Conservation (phyloP, 2,329 filamentous ascomycete species). For the Fusarium floridanum region DNA sequence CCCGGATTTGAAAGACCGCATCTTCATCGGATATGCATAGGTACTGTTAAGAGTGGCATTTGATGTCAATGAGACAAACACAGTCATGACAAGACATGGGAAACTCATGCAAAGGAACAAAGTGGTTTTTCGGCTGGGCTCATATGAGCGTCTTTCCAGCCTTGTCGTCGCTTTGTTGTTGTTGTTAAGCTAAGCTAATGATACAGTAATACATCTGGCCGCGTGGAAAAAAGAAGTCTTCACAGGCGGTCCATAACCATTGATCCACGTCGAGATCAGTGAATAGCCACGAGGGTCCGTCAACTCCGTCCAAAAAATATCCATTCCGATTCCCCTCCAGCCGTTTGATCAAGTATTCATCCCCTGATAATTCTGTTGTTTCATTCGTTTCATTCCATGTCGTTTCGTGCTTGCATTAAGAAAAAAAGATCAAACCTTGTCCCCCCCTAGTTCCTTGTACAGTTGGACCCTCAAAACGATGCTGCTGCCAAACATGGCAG, state of each 20-base stretch:
- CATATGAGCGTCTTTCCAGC: conserved; percentile 20
- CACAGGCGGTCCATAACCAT: conserved; percentile 32
- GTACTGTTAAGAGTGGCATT: neutral
- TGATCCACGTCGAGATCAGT: conserved; percentile 43
- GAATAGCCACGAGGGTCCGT: conserved; percentile 45
- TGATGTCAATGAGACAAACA: neutral
- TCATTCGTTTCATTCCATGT: conserved; percentile 47
- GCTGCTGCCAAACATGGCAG: conserved; percentile 41
- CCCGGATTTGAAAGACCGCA: neutral
- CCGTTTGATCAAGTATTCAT: conserved; percentile 13
- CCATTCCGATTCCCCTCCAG: conserved; percentile 14
- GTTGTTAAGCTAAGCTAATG: conserved; percentile 35
- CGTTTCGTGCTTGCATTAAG: conserved; percentile 39
- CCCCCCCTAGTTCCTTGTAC: conserved; percentile 35
- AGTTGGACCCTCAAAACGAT: conserved; percentile 33
- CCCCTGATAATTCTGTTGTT: conserved; percentile 32
- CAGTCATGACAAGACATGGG: neutral
- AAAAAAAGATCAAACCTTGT: conserved; percentile 26
- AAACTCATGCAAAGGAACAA: neutral
- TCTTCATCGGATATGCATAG: neutral
- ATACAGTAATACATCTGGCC: conserved; percentile 51
- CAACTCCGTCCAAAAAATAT: conserved; percentile 37
- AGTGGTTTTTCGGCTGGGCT: conserved; percentile 11
- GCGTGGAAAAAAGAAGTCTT: conserved; percentile 24
- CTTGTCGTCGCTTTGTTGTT: conserved; percentile 21